A percentile compares a stretch with the other conserved stretches of the same genome.
Evolutionary conservation across 2,329 filamentous ascomycete species (phyloP).

Genomic region (Didymella pinodella): DNA sequence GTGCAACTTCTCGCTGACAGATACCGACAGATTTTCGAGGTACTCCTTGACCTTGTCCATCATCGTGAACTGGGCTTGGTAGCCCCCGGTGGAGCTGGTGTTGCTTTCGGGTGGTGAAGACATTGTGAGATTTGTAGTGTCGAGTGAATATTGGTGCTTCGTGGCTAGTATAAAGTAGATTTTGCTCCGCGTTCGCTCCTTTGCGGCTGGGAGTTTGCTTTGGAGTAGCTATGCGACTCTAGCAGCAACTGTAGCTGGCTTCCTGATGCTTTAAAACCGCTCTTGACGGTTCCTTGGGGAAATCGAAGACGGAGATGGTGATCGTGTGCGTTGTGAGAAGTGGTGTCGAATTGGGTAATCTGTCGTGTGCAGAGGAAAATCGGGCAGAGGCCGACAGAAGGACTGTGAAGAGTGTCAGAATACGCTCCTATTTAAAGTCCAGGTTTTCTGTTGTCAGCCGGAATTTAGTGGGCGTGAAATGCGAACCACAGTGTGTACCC

Average conservation of each 20-base stretch:
- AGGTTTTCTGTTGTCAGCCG: background rate
- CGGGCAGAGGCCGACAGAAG: conserved; percentile 31
- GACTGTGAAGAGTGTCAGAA: conserved; percentile 26
- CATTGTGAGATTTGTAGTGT: conserved; percentile 20
- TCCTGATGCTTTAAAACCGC: background rate
- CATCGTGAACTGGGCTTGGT: conserved; percentile 23
- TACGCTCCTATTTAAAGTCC: background rate
- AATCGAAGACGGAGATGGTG: background rate
- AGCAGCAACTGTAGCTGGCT: background rate
- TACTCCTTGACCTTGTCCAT: conserved; percentile 34
- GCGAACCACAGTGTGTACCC: background rate
- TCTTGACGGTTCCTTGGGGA: background rate
- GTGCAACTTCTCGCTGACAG: conserved; percentile 34
- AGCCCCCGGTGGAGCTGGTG: conserved; percentile 8
- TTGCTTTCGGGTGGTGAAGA: conserved; percentile 19
- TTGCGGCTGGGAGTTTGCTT: conserved; percentile 1
- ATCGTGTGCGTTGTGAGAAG: conserved; percentile 11
- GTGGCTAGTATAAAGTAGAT: background rate
- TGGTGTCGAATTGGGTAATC: conserved; percentile 14
- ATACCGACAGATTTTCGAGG: conserved; percentile 33
- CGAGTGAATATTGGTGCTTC: background rate
- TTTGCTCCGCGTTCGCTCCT: conserved; percentile 2
- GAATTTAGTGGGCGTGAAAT: background rate
- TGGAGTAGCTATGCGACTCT: background rate
- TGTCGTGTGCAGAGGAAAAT: conserved; percentile 20